Conservation (phyloP, 768 basidiomycete genomes). For the Amanita jacksonii region DNA sequence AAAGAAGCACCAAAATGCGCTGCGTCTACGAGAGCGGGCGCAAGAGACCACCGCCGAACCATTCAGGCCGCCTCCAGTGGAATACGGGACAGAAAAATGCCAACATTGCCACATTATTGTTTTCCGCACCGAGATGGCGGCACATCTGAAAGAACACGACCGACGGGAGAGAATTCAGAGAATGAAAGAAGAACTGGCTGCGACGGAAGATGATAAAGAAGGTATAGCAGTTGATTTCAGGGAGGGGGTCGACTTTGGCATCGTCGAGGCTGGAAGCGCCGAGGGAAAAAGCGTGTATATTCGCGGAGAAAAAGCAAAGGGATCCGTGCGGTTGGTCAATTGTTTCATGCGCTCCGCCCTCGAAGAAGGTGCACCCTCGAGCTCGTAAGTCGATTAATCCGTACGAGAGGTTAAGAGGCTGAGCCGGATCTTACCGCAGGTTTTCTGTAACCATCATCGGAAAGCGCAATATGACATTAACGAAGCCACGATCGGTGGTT, state of each 20-base stretch:
- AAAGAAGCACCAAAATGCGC: slow-evolving; percentile 18
- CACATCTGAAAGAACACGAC: slow-evolving; percentile 23
- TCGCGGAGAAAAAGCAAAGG: slow-evolving; percentile 13
- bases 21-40: slow-evolving; percentile 5
- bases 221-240: slow-evolving; percentile 31
- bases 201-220: slow-evolving; percentile 37
- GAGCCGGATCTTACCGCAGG: slow-evolving; percentile 11
- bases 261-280: slow-evolving; percentile 21
- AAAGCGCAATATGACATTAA: slow-evolving; percentile 18
- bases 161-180: slow-evolving; percentile 20
- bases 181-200: slow-evolving; percentile 25
- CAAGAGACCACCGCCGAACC: neutral
- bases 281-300: slow-evolving; percentile 21
- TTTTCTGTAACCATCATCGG: slow-evolving; percentile 26
- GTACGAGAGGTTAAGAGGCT: neutral
- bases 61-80: neutral
- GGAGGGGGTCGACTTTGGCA: slow-evolving; percentile 37
- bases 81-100: slow-evolving; percentile 14
- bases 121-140: slow-evolving; percentile 13
- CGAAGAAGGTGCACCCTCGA: slow-evolving; percentile 16
- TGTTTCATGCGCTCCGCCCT: slow-evolving; percentile 17
- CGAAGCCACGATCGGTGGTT: slow-evolving; percentile 18
- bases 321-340: slow-evolving; percentile 15
- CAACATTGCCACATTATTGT: slow-evolving; percentile 18
- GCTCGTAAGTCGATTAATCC: slow-evolving; percentile 14